Evolutionary conservation across 1,284 basidiomycete genomes (phyloP), one percentile per base, ranked within the genome.

Genomic region (Gymnopus androsaceus): DNA sequence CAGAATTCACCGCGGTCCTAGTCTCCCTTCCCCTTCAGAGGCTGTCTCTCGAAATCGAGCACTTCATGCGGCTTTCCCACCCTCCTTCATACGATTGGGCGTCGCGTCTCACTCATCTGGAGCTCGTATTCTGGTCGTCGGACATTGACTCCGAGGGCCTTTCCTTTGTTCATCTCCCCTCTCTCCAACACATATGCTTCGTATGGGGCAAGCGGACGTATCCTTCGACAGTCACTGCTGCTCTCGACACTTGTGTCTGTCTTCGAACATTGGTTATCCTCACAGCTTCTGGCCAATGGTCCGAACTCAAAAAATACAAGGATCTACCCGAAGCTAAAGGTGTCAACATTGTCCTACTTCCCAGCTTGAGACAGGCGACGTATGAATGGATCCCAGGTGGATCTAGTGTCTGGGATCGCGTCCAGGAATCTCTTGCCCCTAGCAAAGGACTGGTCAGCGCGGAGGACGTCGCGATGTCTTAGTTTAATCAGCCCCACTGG

Each of bases 371-470:
- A 34, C 41, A 44, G 36, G 54, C 47, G n/a, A 42, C 48, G 30
- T 49, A 56, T 19, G 54, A 56, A 42, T 56, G 54, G 54, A 50
- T 50, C 14, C 54, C 54, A 36, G 54, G 54, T 12, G 54, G 47
- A n/a, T 25, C 33, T n/a, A 56, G 38, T 27, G 48, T 56, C 40
- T 56, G 54, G 54, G 48, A 51, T 19, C 54, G 48, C 27, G 54
- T 49, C 11, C 41, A 56, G 15, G 40, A 56, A 15, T 11, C 34
- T 25, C 4, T 51, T 2, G 23, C 11, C 17, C 23, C 42, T 31
- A 45, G 15, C 17, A 34, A 17, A 28, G 38, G n/a, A 52, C 21
- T 9, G n/a, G 11, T 23, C 23, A 50, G 14, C 36, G 48, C 23
- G 11, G 3, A 38, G 48, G 36, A 5, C 6, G 14, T 38, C 25